phyloP scores from a whole-genome alignment of 169 alveolate species.

The Babesia ovata region DNA sequence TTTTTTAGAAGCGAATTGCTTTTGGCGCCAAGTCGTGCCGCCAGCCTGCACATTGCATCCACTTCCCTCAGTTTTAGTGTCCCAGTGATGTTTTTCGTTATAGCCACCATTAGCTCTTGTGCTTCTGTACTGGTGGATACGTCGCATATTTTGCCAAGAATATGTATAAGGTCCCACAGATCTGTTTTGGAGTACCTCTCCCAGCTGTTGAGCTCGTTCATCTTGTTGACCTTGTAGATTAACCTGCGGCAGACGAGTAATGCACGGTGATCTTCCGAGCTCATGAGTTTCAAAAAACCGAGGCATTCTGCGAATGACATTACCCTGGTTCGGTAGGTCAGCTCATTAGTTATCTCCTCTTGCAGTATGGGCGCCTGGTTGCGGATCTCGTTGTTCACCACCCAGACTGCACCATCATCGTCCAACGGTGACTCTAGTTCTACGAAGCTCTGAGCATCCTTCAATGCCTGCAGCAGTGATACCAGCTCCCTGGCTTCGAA shows the following conservation, averaged over 20 bases:
- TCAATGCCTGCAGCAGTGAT: conserved; percentile 15
- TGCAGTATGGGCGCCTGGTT: conserved; percentile 11
- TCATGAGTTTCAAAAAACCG: conserved; percentile 32
- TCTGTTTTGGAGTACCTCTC: conserved; percentile 36
- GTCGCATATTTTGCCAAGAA: conserved; percentile 17
- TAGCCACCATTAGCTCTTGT: conserved; percentile 35
- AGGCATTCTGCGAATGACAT: conserved; percentile 61
- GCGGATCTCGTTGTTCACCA: conserved; percentile 21
- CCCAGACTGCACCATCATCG: conserved; percentile 21
- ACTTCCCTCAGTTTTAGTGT: conserved; percentile 52
- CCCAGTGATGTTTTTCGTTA: conserved; percentile 25
- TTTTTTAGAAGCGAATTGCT: conserved; percentile 29
- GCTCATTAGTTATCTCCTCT: conserved; percentile 33
- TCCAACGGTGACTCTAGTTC: neutral
- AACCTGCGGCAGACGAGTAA: conserved; percentile 44
- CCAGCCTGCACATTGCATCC: conserved; percentile 11
- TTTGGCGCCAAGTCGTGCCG: conserved; percentile 46
- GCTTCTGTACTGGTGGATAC: conserved; percentile 36
- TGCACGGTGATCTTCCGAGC: conserved; percentile 22
- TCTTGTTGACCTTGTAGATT: conserved; percentile 44
- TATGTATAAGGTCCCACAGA: conserved; percentile 24
- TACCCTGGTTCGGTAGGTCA: conserved; percentile 31
- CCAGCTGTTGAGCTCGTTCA: conserved; percentile 39
- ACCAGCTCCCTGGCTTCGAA: conserved; percentile 56
- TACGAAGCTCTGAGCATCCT: neutral